A percentile compares a stretch with the other conserved stretches of the same genome.
phyloP scores from a whole-genome alignment of 805 yeast species.

The Zygoascus flipseniorum region DNA sequence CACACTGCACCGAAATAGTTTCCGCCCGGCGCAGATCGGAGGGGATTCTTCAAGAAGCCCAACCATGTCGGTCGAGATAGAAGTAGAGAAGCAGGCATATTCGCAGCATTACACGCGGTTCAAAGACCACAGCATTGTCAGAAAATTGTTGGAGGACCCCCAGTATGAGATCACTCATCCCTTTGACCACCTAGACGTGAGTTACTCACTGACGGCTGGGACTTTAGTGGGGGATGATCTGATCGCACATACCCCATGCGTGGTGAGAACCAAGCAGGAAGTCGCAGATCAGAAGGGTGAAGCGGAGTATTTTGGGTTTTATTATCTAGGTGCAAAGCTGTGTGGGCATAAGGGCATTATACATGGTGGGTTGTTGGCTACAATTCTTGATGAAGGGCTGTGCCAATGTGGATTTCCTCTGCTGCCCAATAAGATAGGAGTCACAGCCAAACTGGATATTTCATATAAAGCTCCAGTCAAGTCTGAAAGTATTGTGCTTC shows the following conservation, averaged over 20 bases:
- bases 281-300: constrained; percentile 11
- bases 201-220: constrained; percentile 19
- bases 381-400: constrained; percentile 77
- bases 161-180: constrained; percentile 13
- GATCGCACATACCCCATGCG: constrained; percentile 17
- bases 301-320: constrained; percentile 49
- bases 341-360: constrained; percentile 64
- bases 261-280: constrained; percentile 13
- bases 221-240: constrained; percentile 15
- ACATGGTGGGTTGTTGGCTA: constrained; percentile 82
- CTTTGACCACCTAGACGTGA: constrained; percentile 10
- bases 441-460: constrained; percentile 70
- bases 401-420: constrained; percentile 79
- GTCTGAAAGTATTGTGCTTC: constrained; percentile 55
- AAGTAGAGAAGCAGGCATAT: background rate
- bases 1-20: no score
- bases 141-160: constrained; percentile 13
- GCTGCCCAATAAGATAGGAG: constrained; percentile 77
- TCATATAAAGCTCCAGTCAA: constrained; percentile 51
- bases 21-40: no score
- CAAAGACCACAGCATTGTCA: constrained; percentile 17
- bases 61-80: background rate
- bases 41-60: background rate
- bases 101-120: constrained; percentile 11
- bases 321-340: constrained; percentile 60